phyloP scores from a whole-genome alignment of 768 basidiomycete genomes.

The Boletus bicolor region DNA sequence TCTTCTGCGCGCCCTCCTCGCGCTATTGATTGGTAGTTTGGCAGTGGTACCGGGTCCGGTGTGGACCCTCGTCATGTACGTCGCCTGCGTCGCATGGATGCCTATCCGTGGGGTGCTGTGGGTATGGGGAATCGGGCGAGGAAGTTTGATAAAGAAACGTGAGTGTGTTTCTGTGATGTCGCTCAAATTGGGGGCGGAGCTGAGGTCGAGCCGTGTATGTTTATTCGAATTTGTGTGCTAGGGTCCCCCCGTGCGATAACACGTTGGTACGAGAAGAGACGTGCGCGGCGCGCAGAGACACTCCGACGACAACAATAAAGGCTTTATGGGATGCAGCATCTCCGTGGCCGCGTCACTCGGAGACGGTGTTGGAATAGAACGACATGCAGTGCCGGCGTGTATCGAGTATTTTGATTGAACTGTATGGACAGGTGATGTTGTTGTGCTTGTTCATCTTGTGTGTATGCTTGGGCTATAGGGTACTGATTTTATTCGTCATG shows the following conservation, averaged over 20 bases:
- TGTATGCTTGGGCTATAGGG: not conserved
- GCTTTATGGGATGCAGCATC: too few species aligned
- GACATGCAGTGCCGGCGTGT: not conserved
- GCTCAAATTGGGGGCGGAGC: not conserved
- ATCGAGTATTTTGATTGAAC: not conserved
- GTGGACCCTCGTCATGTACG: not conserved
- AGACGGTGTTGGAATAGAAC: not conserved
- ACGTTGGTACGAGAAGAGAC: not conserved
- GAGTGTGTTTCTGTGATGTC: not conserved
- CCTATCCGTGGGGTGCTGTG: conserved; percentile 10
- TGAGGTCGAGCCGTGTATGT: not conserved
- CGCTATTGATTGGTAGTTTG: not conserved
- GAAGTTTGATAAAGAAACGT: not conserved
- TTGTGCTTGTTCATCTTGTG: not conserved
- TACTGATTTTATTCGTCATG: not conserved
- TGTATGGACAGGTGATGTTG: not conserved
- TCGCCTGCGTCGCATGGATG: not conserved
- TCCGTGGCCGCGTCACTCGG: not conserved
- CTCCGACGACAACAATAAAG: not conserved
- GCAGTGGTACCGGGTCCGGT: not conserved
- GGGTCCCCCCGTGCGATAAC: not conserved
- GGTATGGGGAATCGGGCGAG: conserved; percentile 18
- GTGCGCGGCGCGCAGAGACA: not conserved
- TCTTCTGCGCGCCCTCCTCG: not conserved
- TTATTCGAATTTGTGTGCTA: not conserved